Evolutionary conservation across 495 filamentous ascomycete species (phyloP).

Genomic region (Penicillium lagena): DNA sequence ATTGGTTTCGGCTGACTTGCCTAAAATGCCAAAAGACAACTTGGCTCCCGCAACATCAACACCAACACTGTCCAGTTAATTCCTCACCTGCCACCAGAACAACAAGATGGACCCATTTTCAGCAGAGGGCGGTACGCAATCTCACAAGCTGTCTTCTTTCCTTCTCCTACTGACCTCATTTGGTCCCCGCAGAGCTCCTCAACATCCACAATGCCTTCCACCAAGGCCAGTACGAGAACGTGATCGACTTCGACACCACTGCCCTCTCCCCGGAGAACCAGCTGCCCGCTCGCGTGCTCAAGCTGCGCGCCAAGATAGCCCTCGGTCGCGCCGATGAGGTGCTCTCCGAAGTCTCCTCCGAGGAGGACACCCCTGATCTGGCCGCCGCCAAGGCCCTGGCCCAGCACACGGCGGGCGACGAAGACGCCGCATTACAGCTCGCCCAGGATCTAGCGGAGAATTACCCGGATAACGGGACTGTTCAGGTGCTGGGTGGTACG

Average conservation of each 20-base stretch:
- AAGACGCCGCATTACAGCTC: conserved; percentile 51
- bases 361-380: conserved; percentile 63
- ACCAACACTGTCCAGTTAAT: conserved; percentile 2
- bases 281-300: conserved; percentile 70
- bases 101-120: conserved; percentile 85
- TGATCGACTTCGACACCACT: conserved; percentile 73
- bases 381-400: conserved; percentile 72
- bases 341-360: conserved; percentile 57
- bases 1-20: too few relatives aligned
- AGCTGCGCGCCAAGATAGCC: conserved; percentile 75
- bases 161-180: conserved; percentile 3
- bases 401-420: conserved; percentile 53
- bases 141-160: neutral
- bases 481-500: conserved; percentile 74
- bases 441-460: conserved; percentile 60
- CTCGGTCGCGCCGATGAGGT: conserved; percentile 70
- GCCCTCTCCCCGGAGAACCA: conserved; percentile 70
- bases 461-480: conserved; percentile 65
- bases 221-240: conserved; percentile 79
- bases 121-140: conserved; percentile 66
- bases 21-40: neutral
- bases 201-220: conserved; percentile 95
- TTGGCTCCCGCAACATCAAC: conserved; percentile 12
- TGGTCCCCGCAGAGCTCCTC: conserved; percentile 63
- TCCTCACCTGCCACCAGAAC: conserved; percentile 14